Base-by-base conservation (phyloP, 768 basidiomycete genomes). In the Gloeopeniophorella convolvens region DNA sequence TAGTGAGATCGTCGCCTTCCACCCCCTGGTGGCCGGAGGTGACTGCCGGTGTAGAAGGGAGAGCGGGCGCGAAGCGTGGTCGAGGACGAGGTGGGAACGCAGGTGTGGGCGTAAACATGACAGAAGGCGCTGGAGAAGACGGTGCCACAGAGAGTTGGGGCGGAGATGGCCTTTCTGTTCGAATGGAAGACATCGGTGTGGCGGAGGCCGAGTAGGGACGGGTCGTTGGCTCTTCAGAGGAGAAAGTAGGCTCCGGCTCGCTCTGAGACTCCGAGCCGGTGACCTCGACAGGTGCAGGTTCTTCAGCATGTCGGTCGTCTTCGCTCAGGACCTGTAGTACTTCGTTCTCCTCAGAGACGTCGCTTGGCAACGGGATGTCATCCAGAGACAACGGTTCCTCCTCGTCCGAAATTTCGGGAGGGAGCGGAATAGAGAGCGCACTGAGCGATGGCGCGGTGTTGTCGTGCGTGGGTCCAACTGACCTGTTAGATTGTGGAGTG, bases 31-130 rank as follows among this genome's bases (percentile, higher is more conserved):
- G 63, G 6, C 50, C 53, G n/a, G 44, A 30, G 13, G 33, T 27
- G 28, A 48, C 34, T 11, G 27, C 52, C 10, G 55, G 55, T 5
- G 52, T 56, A 21, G 52, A 45, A 26, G 43, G 55, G 11, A 56
- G 37, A 21, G 34, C 50, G 10, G 42, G 37, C 8, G 67, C 64
- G 21, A 75, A 86, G 13, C 82, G 78, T 18, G 85, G 74, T 11
- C 85, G 75, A 13, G 71, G 69, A 13, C 76, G 72, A n/a, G 72
- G 78, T 51, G 79, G 78, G 51, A 80, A 77, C 4, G 79, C 78
- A 26, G 83, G 84, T 0, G 82, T 86, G 8, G 84, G 85, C 0
- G 86, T 88, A 50, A 83, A 80, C 21, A 77, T 68, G 1, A 74
- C 53, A 3, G 81, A 82, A 20, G 68, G 72, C 0, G 70, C 70